These are phyloP conservation scores for Aspergillus sp. DNA, from an alignment of 2,329 filamentous ascomycete genomes.

Conservation along the genomic window DNA sequence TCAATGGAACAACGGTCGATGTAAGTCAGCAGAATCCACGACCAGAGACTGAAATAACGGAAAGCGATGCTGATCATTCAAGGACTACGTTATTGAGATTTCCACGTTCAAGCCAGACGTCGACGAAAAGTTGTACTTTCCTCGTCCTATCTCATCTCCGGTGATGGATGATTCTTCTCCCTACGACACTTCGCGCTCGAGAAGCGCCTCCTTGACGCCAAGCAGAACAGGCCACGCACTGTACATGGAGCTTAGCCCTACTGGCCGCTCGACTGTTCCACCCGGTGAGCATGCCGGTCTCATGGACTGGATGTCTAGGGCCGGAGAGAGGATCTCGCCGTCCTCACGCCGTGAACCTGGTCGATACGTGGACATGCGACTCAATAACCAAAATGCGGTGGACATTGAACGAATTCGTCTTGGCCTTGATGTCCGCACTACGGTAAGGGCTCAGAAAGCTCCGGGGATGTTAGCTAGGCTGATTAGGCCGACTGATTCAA, in stretches of 20 bases:
- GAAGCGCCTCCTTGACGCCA: constrained; percentile 14
- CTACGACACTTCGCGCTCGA: constrained; percentile 16
- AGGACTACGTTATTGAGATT: constrained; percentile 32
- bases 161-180: constrained; percentile 13
- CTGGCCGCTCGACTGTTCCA: constrained; percentile 40
- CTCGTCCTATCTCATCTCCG: constrained; percentile 13
- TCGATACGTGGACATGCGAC: constrained; percentile 27
- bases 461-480: neutral
- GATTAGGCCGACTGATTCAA: neutral
- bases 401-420: constrained; percentile 46
- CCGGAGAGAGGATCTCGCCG: constrained; percentile 27
- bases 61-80: neutral
- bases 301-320: constrained; percentile 30
- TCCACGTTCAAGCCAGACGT: constrained; percentile 31
- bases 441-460: constrained; percentile 51
- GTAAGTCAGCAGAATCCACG: constrained; percentile 22
- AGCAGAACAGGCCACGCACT: constrained; percentile 15
- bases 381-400: constrained; percentile 43
- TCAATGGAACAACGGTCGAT: constrained; percentile 34
- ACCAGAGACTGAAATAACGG: neutral
- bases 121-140: constrained; percentile 11
- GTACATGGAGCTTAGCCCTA: constrained; percentile 36
- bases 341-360: constrained; percentile 27
- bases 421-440: constrained; percentile 72
- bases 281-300: constrained; percentile 31